phyloP scores from a whole-genome alignment of 768 basidiomycete genomes.

The Panaeolus cyanescens region DNA sequence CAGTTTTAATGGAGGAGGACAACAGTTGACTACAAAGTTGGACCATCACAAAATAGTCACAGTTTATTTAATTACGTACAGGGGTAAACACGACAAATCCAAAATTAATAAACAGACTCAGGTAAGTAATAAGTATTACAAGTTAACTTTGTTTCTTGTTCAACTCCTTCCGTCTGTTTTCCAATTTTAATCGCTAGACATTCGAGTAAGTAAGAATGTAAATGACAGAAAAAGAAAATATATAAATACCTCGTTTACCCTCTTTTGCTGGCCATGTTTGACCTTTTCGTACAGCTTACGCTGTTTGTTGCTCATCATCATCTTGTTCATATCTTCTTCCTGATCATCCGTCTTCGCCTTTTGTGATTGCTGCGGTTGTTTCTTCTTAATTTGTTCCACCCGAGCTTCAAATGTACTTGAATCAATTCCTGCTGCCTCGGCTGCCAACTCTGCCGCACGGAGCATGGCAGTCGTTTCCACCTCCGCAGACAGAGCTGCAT shows the following conservation, averaged over 20 bases:
- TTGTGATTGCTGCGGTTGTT: constrained; percentile 28
- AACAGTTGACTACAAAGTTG: background rate
- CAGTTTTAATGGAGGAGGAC: background rate
- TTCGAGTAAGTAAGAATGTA: background rate
- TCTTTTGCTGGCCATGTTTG: constrained; percentile 83
- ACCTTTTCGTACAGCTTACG: constrained; percentile 92
- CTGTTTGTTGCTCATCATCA: constrained; percentile 97
- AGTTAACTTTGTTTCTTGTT: constrained; percentile 39
- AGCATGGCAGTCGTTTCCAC: constrained; percentile 30
- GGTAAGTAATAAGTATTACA: background rate
- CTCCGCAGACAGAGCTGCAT: constrained; percentile 9
- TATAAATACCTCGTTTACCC: constrained; percentile 70
- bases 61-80: background rate
- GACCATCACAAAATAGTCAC: constrained; percentile 1
- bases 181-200: constrained; percentile 59
- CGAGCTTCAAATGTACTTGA: constrained; percentile 78
- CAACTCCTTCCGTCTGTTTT: constrained; percentile 51
- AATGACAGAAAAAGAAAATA: background rate
- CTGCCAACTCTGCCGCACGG: constrained; percentile 87
- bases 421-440: constrained; percentile 86
- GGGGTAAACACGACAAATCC: constrained; percentile 4
- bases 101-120: background rate
- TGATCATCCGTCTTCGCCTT: constrained; percentile 36
- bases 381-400: constrained; percentile 60
- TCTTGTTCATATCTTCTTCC: constrained; percentile 93